These are phyloP conservation scores for Coniella vitis DNA, from an alignment of 2,329 filamentous ascomycete genomes.

Conservation along the genomic window DNA sequence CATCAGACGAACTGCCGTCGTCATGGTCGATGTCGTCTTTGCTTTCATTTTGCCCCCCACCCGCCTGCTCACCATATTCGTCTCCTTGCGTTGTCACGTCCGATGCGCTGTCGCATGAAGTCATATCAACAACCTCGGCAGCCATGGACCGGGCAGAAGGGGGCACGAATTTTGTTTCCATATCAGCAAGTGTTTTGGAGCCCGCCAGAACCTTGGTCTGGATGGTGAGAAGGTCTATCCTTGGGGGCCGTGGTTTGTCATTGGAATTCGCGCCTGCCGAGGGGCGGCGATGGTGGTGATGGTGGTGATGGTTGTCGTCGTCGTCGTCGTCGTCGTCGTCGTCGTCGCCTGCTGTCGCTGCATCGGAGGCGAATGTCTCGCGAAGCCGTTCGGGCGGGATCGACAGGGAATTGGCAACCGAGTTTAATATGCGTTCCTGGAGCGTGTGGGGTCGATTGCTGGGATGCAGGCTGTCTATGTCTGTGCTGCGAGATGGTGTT, in stretches of 20 bases:
- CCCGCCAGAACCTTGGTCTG: conserved; percentile 14
- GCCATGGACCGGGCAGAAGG: conserved; percentile 14
- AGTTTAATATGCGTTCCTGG: conserved; percentile 13
- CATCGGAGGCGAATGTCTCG: conserved; percentile 5
- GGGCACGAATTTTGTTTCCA: conserved; percentile 12
- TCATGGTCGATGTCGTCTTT: neutral
- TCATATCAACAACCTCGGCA: conserved; percentile 9
- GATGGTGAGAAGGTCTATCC: conserved; percentile 10
- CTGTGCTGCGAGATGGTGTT: neutral
- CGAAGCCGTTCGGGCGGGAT: conserved; percentile 11
- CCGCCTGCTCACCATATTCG: neutral
- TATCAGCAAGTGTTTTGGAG: conserved; percentile 15
- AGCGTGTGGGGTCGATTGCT: conserved; percentile 8
- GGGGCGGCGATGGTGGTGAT: conserved; percentile 1
- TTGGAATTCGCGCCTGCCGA: neutral
- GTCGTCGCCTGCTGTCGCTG: too few relatives aligned
- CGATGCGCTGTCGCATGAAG: neutral
- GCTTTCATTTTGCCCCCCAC: neutral
- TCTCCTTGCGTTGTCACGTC: too few relatives aligned
- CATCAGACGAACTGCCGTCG: conserved; percentile 6
- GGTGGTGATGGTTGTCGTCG: neutral
- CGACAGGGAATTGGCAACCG: conserved; percentile 13
- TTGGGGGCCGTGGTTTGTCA: neutral
- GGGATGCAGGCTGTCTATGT: neutral
- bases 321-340: neutral